Conservation (phyloP, 2,329 filamentous ascomycete genomes). For the Penicillium sp. region DNA sequence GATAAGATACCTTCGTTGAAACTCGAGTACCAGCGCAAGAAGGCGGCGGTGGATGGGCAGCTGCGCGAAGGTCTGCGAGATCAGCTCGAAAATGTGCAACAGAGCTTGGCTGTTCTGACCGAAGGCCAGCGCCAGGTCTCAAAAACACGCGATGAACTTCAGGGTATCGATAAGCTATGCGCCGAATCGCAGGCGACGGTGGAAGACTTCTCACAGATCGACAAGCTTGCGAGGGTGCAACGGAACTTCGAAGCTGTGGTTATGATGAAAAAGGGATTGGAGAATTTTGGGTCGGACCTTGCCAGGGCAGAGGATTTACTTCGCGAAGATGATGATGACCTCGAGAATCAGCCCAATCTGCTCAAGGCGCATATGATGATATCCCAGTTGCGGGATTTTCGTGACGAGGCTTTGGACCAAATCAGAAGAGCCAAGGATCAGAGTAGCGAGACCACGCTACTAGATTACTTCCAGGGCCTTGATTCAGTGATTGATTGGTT, state of each 20-base stretch:
- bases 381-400: slow-evolving; percentile 85
- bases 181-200: slow-evolving; percentile 98
- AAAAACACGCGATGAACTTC: slow-evolving; percentile 95
- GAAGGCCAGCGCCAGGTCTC: slow-evolving; percentile 90
- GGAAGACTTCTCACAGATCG: slow-evolving; percentile 89
- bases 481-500: slow-evolving; percentile 92
- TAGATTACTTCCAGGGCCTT: slow-evolving; percentile 82
- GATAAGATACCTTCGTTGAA: slow-evolving; percentile 91
- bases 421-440: slow-evolving; percentile 72
- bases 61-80: slow-evolving; percentile 83
- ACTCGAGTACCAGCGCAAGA: slow-evolving; percentile 90
- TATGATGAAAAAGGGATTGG: slow-evolving; percentile 85
- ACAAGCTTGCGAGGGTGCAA: slow-evolving; percentile 55
- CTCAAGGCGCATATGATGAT: slow-evolving; percentile 87
- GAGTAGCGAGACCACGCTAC: slow-evolving; percentile 74
- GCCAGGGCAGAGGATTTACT: slow-evolving; percentile 73
- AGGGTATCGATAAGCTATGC: slow-evolving; percentile 96
- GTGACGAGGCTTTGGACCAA: slow-evolving; percentile 95
- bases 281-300: slow-evolving; percentile 78
- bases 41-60: slow-evolving; percentile 83
- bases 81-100: slow-evolving; percentile 90
- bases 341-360: slow-evolving; percentile 87
- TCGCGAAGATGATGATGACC: slow-evolving; percentile 75
- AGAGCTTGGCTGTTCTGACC: slow-evolving; percentile 81
- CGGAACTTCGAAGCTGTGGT: slow-evolving; percentile 93